phyloP scores from a whole-genome alignment of 2,329 filamentous ascomycete genomes.

The Colletotrichum zoysiae region DNA sequence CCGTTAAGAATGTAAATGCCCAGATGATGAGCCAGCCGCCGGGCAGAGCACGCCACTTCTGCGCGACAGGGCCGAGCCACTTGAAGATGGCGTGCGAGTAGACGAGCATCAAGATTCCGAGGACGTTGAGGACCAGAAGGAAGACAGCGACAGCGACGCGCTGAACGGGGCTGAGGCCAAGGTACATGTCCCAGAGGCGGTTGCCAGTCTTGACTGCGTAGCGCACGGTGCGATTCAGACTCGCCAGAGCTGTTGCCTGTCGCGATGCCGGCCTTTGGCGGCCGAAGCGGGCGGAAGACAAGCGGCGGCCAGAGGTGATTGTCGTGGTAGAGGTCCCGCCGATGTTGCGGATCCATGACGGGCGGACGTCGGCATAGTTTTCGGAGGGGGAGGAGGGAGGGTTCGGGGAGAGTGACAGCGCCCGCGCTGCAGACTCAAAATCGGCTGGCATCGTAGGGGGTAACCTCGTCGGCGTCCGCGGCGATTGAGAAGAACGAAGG shows the following conservation, averaged over 20 bases:
- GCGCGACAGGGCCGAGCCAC: slow-evolving; percentile 78
- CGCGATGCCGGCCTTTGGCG: slow-evolving; percentile 29
- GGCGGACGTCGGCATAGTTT: slow-evolving; percentile 58
- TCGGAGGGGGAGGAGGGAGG: slow-evolving; percentile 48
- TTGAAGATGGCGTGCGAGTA: slow-evolving; percentile 86
- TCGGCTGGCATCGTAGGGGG: slow-evolving; percentile 62
- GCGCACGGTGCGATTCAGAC: slow-evolving; percentile 56
- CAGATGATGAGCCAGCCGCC: slow-evolving; percentile 84
- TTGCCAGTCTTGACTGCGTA: slow-evolving; percentile 59
- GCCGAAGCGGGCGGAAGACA: slow-evolving; percentile 58
- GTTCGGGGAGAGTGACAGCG: slow-evolving; percentile 59
- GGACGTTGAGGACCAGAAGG: slow-evolving; percentile 62
- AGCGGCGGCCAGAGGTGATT: slow-evolving; percentile 48
- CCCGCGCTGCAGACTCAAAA: slow-evolving; percentile 63
- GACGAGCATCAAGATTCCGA: slow-evolving; percentile 77
- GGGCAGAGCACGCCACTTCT: slow-evolving; percentile 79
- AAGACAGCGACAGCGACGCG: slow-evolving; percentile 68
- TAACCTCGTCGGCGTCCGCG: not conserved
- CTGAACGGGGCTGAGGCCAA: slow-evolving; percentile 71
- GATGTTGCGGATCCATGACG: slow-evolving; percentile 55
- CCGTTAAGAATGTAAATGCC: slow-evolving; percentile 78
- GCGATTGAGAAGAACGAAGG: not conserved
- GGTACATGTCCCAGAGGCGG: slow-evolving; percentile 63
- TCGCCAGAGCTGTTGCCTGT: slow-evolving; percentile 42
- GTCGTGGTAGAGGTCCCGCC: slow-evolving; percentile 41